Conservation (phyloP, 2,329 filamentous ascomycete genomes). For the Aureobasidium sp. region DNA sequence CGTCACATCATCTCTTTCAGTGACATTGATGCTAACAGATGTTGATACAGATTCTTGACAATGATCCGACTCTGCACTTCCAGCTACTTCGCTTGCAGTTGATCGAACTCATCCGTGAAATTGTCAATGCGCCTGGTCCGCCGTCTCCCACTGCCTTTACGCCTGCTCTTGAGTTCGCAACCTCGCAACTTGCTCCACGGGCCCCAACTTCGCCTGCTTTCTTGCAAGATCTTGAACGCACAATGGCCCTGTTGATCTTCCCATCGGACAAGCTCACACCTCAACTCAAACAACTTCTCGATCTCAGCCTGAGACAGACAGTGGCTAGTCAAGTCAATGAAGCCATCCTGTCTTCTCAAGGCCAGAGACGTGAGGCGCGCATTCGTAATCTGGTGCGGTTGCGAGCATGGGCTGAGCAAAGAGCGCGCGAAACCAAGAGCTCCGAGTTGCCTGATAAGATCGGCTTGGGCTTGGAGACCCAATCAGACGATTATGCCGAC, state of each 20-base stretch:
- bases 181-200: conserved; percentile 75
- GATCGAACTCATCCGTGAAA: conserved; percentile 81
- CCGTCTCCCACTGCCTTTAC: conserved; percentile 63
- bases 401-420: conserved; percentile 75
- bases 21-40: conserved; percentile 15
- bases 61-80: conserved; percentile 78
- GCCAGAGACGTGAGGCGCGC: conserved; percentile 67
- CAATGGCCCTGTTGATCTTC: conserved; percentile 88
- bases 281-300: conserved; percentile 66
- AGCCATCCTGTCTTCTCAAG: conserved; percentile 70
- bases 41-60: conserved; percentile 68
- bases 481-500: conserved; percentile 23
- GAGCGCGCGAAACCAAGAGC: conserved; percentile 42
- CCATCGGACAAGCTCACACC: conserved; percentile 71
- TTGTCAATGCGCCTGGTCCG: conserved; percentile 31
- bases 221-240: conserved; percentile 79
- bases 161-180: conserved; percentile 79
- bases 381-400: conserved; percentile 75
- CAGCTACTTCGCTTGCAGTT: conserved; percentile 82
- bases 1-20: not conserved
- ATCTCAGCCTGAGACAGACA: conserved; percentile 69
- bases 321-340: conserved; percentile 89
- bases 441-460: conserved; percentile 34
- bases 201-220: conserved; percentile 77
- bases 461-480: conserved; percentile 35